Base-by-base conservation (phyloP, 1,139 yeast genomes). In the Schizosaccharomyces versatilis region DNA sequence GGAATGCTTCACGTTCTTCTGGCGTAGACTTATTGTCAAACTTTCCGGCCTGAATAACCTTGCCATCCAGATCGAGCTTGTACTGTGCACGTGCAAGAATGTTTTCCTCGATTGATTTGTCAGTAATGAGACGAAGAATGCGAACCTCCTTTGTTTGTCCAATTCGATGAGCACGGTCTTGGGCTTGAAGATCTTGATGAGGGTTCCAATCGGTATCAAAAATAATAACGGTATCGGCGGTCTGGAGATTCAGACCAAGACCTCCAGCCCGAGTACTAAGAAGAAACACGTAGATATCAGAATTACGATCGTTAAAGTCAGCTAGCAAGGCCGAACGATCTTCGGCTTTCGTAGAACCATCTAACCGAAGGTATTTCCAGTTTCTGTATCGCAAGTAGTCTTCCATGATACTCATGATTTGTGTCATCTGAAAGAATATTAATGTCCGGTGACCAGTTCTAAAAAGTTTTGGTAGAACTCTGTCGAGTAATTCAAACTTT, bases 191-290 rank as follows among this genome's bases (percentile, higher is more conserved):
- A 66, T 90, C 97, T 61, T 85, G 88, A 64, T 90, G 97, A 0
- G 98, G 98, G 63, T 90, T 90, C 95, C 97, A 88, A 65, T 90
- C 97, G 58, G 84, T 82, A 64, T 90, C 98, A 65, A 84, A 86
- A 14, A 90, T 64, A 3, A 90, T 77, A 1, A 90, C 97, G 0
- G 94, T 81, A 62, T 90, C 96, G 0, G 97, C 95, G 0, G 83
- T 78, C 0, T 81, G 77, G 56, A 90, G 71, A 63, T 90, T 90
- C 52, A 90, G 77, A 1, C 98, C 98, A 36, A 90, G 73, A 0
- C 97, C 97, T 10, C 97, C 98, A 0, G 97, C 90, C 59, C 97
- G 73, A 0, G 98, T 90, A 9, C 95, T 82, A 14, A 90, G 70
- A 62, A 90, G 72, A 72, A 90, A 90, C 62, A 94, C 82, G 69